phyloP scores from a whole-genome alignment of 176 grass and related monocot genomes.

The Melocanna baccifera region DNA sequence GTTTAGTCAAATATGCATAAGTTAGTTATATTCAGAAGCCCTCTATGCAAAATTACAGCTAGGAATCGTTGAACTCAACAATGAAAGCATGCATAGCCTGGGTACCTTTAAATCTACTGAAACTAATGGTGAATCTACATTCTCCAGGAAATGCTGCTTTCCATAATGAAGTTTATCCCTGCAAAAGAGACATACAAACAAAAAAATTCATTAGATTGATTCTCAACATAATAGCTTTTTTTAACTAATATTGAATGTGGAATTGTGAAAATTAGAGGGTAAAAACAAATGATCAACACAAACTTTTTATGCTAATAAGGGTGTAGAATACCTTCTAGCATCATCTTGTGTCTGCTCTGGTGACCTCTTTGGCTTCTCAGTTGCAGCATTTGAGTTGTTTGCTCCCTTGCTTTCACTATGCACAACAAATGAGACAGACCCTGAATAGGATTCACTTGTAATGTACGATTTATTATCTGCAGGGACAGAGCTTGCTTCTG shows the following conservation, averaged over 20 bases:
- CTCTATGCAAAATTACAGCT: constrained; percentile 19
- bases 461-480: constrained; percentile 56
- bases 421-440: constrained; percentile 35
- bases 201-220: constrained; percentile 20
- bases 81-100: not conserved
- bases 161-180: constrained; percentile 47
- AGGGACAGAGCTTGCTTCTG: constrained; percentile 86
- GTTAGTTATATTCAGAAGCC: not conserved
- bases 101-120: constrained; percentile 50
- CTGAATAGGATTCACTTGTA: constrained; percentile 64
- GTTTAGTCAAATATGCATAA: not conserved
- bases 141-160: constrained; percentile 43
- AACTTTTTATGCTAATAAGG: not conserved
- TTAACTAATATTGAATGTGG: constrained; percentile 8
- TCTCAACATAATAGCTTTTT: not conserved
- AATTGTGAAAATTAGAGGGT: not conserved
- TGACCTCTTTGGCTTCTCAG: constrained; percentile 26
- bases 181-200: constrained; percentile 12
- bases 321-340: constrained; percentile 45
- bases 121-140: constrained; percentile 46
- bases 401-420: constrained; percentile 46
- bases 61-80: constrained; percentile 21
- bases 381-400: constrained; percentile 24
- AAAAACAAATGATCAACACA: constrained; percentile 9
- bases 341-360: constrained; percentile 28